Base-by-base conservation (phyloP, 2,329 filamentous ascomycete species). In the Alternaria triticimaculans region DNA sequence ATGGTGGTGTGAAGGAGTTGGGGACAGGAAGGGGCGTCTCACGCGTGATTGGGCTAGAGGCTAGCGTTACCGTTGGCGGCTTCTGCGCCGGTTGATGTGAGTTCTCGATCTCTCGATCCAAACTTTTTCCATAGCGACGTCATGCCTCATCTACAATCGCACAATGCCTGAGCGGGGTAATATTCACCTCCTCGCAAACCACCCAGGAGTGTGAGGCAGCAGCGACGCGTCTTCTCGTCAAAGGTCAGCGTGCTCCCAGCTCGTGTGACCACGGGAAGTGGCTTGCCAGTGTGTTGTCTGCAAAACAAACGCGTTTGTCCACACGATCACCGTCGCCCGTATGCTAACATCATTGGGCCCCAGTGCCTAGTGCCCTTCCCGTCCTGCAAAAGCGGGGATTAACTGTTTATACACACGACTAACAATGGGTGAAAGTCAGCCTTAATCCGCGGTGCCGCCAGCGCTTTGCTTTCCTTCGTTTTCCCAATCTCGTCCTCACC, bases 261-360 rank as follows among this genome's bases (percentile, higher is more conserved):
- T 60, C 54, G 58, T 62, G 60, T 62, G 55, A 63, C 53, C 53
- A 51, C 49, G 49, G 55, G 56, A 65, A 55, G 65, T 49, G 45
- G 66, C 61, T 56, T 68, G 48, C 61, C 63, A 50, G 28, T 20
- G 59, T 60, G 20, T 58, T 59, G 65, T 66, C 57, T 58, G 59
- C 53, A 49, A 60, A 53, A 28, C 53, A 55, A 67, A 57, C 64
- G 46, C 55, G 14, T 60, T 62, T 58, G 67, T 64, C 66, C 69
- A 69, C 65, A 71, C 71, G 58, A 71, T 67, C 68, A 65, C 67
- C 58, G 56, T 67, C 66, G 60, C 43, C 62, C 64, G 60, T 63
- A 68, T 73, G 63, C 65, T 65, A 66, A 67, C 59, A 58, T 68
- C 48, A 45, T 45, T 62, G 63, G 64, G 66, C 60, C 58, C 53